These are phyloP conservation scores for Kandelia obovata DNA, from an alignment of 345 rosid genomes.

Conservation along the genomic window DNA sequence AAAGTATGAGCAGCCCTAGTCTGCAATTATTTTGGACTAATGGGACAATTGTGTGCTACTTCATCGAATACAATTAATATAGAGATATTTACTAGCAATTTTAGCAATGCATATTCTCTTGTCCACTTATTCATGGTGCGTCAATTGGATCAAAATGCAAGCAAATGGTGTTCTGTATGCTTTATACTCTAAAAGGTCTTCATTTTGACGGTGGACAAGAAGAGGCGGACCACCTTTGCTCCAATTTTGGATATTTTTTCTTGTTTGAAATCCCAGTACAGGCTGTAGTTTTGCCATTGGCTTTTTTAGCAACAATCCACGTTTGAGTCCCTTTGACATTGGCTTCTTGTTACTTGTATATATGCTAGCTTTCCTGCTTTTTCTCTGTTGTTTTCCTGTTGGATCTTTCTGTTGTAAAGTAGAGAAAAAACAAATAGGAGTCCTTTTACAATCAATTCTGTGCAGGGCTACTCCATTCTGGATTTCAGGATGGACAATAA, in stretches of 20 bases:
- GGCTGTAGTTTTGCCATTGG: conserved; percentile 4
- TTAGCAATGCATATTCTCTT: neutral
- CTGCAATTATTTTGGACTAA: neutral
- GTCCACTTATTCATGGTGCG: neutral
- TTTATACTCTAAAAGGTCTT: conserved; percentile 8
- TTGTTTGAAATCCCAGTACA: conserved; percentile 3
- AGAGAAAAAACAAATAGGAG: neutral
- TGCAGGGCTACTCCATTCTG: neutral
- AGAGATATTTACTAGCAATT: neutral
- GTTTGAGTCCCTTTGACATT: neutral
- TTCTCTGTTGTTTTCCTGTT: conserved; percentile 2
- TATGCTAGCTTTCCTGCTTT: neutral
- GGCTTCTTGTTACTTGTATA: conserved; percentile 3
- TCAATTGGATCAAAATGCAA: neutral
- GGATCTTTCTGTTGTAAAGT: neutral
- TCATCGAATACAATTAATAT: neutral
- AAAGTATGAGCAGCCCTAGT: neutral
- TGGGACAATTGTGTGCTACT: neutral
- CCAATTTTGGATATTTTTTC: neutral
- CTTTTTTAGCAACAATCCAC: conserved; percentile 13
- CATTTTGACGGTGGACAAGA: conserved; percentile 26
- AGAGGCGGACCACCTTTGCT: conserved; percentile 10
- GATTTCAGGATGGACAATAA: neutral
- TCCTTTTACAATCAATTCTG: neutral
- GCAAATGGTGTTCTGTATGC: neutral